These are phyloP conservation scores for Aurantiochytrium sp. DNA, from an alignment of 108 stramenopile genomes.

Conservation along the genomic window DNA sequence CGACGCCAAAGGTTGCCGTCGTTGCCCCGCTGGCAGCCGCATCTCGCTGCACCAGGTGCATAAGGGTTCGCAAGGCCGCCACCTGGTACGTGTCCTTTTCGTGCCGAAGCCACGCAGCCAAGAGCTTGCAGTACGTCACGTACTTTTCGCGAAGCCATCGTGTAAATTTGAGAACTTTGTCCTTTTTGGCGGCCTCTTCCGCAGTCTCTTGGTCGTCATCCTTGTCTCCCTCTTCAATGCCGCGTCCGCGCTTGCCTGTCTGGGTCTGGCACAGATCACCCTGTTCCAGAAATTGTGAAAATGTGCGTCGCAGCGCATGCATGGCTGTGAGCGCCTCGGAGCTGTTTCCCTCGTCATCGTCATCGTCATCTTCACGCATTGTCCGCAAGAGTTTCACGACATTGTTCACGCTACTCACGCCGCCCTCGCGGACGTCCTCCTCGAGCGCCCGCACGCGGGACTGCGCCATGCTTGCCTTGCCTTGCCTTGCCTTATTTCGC, in stretches of 20 bases:
- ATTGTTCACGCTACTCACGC: not conserved
- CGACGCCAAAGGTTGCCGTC: not conserved
- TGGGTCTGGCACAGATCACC: not conserved
- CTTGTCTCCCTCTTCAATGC: not conserved
- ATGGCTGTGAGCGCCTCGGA: not conserved
- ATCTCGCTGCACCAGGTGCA: constrained; percentile 5
- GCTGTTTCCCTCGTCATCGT: not conserved
- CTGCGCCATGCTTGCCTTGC: not conserved
- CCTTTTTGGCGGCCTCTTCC: not conserved
- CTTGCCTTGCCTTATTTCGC: no score
- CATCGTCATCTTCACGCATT: not conserved
- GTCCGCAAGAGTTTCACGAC: not conserved
- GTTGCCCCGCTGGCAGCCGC: not conserved
- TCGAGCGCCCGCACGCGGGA: not conserved
- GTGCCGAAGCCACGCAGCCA: not conserved
- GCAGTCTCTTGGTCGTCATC: not conserved
- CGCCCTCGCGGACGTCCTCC: not conserved
- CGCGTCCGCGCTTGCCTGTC: not conserved
- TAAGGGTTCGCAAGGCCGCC: not conserved
- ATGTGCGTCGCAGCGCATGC: not conserved
- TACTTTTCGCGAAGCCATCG: not conserved
- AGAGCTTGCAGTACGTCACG: not conserved
- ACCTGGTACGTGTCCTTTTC: not conserved
- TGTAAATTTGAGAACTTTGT: not conserved
- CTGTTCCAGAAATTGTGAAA: not conserved